A percentile compares a stretch with the other conserved stretches of the same genome.
These are phyloP conservation scores for Verticillium tricorpus DNA, from an alignment of 2,329 filamentous ascomycete species.

Conservation along the genomic window DNA sequence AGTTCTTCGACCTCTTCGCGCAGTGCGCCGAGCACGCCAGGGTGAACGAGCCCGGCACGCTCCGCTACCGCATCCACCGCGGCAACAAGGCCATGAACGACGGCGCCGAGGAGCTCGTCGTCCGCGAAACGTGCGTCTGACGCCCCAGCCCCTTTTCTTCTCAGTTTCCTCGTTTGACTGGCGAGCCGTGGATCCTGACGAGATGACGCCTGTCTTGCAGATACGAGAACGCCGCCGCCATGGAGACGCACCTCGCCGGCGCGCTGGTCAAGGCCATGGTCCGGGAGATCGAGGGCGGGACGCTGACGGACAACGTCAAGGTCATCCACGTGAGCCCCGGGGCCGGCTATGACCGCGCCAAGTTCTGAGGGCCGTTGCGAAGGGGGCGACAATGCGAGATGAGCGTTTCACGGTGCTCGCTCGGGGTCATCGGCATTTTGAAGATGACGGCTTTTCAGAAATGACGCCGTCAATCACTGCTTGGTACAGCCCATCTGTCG, in stretches of 20 bases:
- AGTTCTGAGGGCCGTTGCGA: neutral
- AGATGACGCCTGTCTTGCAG: slow-evolving; percentile 4
- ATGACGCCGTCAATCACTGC: too few species aligned
- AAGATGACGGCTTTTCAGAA: too few species aligned
- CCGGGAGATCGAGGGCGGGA: slow-evolving; percentile 11
- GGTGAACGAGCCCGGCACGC: slow-evolving; percentile 17
- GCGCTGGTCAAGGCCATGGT: slow-evolving; percentile 15
- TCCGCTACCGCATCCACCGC: slow-evolving; percentile 21
- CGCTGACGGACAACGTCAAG: slow-evolving; percentile 2
- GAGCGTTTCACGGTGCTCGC: too few species aligned
- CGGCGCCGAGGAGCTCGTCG: slow-evolving; percentile 18
- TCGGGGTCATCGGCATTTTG: too few species aligned
- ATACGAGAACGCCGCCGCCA: slow-evolving; percentile 17
- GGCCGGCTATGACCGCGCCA: slow-evolving; percentile 1
- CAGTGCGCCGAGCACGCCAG: slow-evolving; percentile 17
- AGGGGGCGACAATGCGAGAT: too few species aligned
- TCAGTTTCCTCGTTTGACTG: neutral
- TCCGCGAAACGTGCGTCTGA: slow-evolving; percentile 19
- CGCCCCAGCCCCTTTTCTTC: neutral
- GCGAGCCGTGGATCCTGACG: too few species aligned
- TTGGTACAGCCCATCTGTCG: too few species aligned
- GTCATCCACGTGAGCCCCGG: slow-evolving; percentile 1
- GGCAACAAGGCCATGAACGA: slow-evolving; percentile 16
- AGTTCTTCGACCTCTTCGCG: slow-evolving; percentile 19
- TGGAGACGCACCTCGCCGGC: slow-evolving; percentile 16